A percentile compares a stretch with the other conserved stretches of the same genome.
Conservation (phyloP, 306 rosid genomes). For the Vicia villosa region DNA sequence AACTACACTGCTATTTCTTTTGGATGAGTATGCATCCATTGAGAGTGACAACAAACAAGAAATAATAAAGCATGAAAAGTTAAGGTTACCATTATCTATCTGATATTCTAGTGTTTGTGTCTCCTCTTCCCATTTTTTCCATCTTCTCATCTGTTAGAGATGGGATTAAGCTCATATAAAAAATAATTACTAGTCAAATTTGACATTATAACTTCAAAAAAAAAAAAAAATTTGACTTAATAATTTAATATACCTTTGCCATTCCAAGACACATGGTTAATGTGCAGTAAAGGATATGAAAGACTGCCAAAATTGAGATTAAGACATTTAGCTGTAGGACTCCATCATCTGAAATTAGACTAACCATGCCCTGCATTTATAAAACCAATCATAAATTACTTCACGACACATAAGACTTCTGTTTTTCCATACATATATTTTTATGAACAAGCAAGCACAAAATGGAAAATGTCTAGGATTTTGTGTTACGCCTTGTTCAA, state of each 20-base stretch:
- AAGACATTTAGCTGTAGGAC: slow-evolving; percentile 56
- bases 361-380: slow-evolving; percentile 59
- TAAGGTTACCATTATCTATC: slow-evolving; percentile 56
- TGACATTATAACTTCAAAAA: no score
- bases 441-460: no score
- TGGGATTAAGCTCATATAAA: neutral
- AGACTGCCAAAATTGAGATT: slow-evolving; percentile 63
- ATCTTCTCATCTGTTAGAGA: slow-evolving; percentile 57
- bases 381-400: neutral
- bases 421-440: neutral
- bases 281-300: slow-evolving; percentile 64
- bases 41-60: neutral
- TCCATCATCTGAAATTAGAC: slow-evolving; percentile 61
- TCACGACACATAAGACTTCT: neutral
- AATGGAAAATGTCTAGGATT: no score
- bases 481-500: no score
- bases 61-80: neutral
- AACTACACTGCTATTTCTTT: no score
- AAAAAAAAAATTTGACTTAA: no score
- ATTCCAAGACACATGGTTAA: slow-evolving; percentile 68
- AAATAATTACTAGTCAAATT: no score
- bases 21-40: no score
- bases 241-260: slow-evolving; percentile 53
- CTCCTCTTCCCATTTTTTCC: slow-evolving; percentile 75
- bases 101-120: slow-evolving; percentile 65